phyloP scores from a whole-genome alignment of 805 yeast genomes.

The Hanseniaspora mollemarum region DNA sequence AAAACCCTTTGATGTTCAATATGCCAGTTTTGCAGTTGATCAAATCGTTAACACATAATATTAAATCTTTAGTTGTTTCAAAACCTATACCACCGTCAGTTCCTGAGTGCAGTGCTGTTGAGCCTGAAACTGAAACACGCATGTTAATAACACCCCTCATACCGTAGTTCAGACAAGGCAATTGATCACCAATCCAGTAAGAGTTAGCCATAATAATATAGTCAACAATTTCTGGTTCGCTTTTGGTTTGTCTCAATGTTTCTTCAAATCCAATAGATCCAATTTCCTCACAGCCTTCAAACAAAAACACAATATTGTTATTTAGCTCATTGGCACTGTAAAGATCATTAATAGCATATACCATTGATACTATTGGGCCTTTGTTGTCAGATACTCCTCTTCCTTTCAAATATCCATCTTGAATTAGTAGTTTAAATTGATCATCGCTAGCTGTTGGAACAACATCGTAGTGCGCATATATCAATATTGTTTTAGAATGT shows the following conservation, averaged over 20 bases:
- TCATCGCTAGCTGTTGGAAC: conserved; percentile 64
- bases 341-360: conserved; percentile 74
- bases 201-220: conserved; percentile 86
- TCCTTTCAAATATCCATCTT: conserved; percentile 77
- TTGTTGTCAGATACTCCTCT: conserved; percentile 92
- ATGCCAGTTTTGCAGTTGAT: conserved; percentile 31
- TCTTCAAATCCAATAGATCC: conserved; percentile 79
- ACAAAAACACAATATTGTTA: conserved; percentile 66
- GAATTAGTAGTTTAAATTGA: conserved; percentile 65
- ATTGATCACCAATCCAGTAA: conserved; percentile 81
- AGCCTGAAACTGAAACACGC: conserved; percentile 59
- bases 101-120: conserved; percentile 89
- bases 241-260: conserved; percentile 42
- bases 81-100: conserved; percentile 85
- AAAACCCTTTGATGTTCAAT: conserved; percentile 31
- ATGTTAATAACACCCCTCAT: conserved; percentile 83
- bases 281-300: conserved; percentile 94
- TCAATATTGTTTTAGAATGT: conserved; percentile 43
- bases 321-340: conserved; percentile 40
- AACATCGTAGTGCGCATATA: conserved; percentile 96
- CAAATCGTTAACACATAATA: conserved; percentile 45
- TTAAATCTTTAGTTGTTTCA: conserved; percentile 83
- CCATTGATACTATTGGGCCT: conserved; percentile 81
- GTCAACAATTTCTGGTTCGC: conserved; percentile 61
- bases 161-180: conserved; percentile 90